Conservation (phyloP, 352 stramenopile genomes). For the Phytopythium litorale region DNA sequence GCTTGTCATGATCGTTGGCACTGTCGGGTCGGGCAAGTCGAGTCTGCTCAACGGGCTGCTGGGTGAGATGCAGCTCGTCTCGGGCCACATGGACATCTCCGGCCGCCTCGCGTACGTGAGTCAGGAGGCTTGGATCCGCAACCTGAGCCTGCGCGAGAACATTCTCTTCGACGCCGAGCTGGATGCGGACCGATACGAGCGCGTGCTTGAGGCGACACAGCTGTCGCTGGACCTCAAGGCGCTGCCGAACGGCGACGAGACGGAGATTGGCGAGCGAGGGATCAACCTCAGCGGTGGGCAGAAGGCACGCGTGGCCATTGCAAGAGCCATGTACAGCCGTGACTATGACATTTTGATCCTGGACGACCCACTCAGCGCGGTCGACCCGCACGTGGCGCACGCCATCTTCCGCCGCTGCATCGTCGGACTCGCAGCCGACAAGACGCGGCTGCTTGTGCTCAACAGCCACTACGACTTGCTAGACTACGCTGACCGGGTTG, state of each 20-base stretch:
- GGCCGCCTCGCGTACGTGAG: constrained; percentile 30
- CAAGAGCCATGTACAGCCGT: constrained; percentile 84
- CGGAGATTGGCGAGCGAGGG: constrained; percentile 94
- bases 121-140: constrained; percentile 40
- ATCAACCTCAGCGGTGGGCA: constrained; percentile 94
- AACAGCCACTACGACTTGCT: constrained; percentile 90
- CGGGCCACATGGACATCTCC: constrained; percentile 8
- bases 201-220: constrained; percentile 71
- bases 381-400: constrained; percentile 93
- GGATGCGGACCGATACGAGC: constrained; percentile 23
- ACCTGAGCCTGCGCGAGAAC: constrained; percentile 29
- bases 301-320: constrained; percentile 83
- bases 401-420: constrained; percentile 90
- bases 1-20: constrained; percentile 52
- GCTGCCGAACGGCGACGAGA: constrained; percentile 86
- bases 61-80: constrained; percentile 35
- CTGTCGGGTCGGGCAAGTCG: constrained; percentile 49
- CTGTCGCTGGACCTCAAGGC: constrained; percentile 80
- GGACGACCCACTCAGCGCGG: constrained; percentile 91
- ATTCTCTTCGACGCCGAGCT: constrained; percentile 32
- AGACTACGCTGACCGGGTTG: constrained; percentile 34
- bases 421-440: constrained; percentile 29
- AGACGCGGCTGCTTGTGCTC: constrained; percentile 87
- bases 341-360: constrained; percentile 88
- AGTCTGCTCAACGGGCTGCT: constrained; percentile 49